A percentile compares a stretch with the other conserved stretches of the same genome.
Conservation (phyloP, 495 filamentous ascomycete species). For the Podospora appendiculata region DNA sequence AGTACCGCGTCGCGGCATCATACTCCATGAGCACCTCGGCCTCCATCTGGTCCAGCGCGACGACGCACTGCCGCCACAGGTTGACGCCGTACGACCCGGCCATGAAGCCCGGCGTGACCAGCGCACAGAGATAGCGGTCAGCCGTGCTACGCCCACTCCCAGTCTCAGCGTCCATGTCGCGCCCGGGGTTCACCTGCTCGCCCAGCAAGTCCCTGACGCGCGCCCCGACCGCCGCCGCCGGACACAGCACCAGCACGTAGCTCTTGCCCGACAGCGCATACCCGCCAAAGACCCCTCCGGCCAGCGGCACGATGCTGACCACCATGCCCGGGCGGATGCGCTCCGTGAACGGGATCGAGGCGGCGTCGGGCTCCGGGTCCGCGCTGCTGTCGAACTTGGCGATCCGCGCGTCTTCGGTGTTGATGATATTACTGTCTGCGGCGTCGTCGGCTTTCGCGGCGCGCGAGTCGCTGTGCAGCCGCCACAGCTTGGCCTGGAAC, state of each 20-base stretch:
- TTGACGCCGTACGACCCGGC: conserved; percentile 25
- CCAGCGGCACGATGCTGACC: conserved; percentile 1
- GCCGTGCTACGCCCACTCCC: background rate
- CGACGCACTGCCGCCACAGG: conserved; percentile 21
- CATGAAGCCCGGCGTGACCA: conserved; percentile 17
- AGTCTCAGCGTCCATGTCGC: background rate
- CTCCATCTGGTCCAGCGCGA: conserved; percentile 24
- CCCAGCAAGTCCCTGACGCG: conserved; percentile 11
- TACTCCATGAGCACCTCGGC: conserved; percentile 32
- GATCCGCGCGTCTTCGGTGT: background rate
- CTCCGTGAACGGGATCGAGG: conserved; percentile 17
- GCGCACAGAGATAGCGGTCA: conserved; percentile 20
- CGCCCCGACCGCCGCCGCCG: conserved; percentile 5
- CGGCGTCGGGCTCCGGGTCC: conserved; percentile 7
- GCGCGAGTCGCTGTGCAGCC: conserved; percentile 22
- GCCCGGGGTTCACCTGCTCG: conserved; percentile 1
- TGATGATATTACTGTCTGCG: background rate
- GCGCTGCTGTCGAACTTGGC: conserved; percentile 6
- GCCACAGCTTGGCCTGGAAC: conserved; percentile 27
- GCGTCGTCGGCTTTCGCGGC: background rate
- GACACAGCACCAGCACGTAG: conserved; percentile 11
- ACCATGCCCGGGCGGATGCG: conserved; percentile 29
- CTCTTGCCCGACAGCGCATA: background rate
- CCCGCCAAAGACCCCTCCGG: background rate
- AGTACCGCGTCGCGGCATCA: conserved; percentile 31